These are phyloP conservation scores for Diaporthe vexans DNA, from an alignment of 2,329 filamentous ascomycete species.

Conservation along the genomic window DNA sequence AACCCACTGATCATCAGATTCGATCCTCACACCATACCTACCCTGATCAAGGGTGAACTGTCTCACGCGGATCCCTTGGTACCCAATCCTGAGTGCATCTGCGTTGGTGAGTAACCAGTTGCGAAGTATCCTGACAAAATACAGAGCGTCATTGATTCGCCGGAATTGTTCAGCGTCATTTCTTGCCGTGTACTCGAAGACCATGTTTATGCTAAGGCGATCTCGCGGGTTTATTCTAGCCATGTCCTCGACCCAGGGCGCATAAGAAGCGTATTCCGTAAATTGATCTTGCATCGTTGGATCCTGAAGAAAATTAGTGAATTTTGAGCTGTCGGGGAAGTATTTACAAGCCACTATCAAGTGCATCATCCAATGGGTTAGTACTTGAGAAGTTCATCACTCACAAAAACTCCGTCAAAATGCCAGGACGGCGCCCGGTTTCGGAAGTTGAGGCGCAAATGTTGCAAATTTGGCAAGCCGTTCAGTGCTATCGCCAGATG, in stretches of 20 bases:
- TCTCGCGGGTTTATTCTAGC: not conserved
- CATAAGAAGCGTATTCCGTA: not conserved
- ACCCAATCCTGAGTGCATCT: not conserved
- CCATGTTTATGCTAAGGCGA: not conserved
- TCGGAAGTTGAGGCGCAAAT: not conserved
- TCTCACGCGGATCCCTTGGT: not conserved
- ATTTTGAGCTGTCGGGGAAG: not conserved
- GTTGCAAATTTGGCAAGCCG: not conserved
- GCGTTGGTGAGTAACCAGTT: not conserved
- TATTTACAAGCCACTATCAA: not conserved
- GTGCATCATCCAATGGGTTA: not conserved
- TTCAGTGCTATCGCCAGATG: not conserved
- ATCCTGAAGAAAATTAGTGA: not conserved
- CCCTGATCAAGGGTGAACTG: not conserved
- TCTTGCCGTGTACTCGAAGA: not conserved
- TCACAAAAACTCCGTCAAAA: not conserved
- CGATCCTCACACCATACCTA: not conserved
- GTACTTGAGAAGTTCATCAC: not conserved
- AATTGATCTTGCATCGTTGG: not conserved
- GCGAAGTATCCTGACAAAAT: not conserved
- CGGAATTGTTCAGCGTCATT: not conserved
- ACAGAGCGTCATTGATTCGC: not conserved
- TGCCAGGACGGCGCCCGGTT: not conserved
- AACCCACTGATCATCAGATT: not conserved
- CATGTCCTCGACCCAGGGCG: not conserved